Conservation (phyloP, 169 alveolate species). For the Plasmodium adleri region DNA sequence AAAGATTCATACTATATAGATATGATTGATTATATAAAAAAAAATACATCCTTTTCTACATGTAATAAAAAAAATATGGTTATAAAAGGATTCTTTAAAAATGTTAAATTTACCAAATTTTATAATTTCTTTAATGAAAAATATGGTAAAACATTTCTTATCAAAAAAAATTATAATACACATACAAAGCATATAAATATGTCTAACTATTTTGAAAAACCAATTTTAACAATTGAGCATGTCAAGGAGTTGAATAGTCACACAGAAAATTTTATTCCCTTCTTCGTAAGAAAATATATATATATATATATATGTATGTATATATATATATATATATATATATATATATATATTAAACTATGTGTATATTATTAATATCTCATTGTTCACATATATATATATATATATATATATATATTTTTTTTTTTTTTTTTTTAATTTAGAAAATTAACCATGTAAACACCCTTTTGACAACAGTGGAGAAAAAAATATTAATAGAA, state of each 20-base stretch:
- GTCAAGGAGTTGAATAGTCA: constrained; percentile 58
- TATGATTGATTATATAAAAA: constrained; percentile 44
- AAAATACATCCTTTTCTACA: constrained; percentile 42
- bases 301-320: not conserved
- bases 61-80: constrained; percentile 50
- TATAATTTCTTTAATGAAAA: constrained; percentile 47
- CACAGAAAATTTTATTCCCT: constrained; percentile 44
- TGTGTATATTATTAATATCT: no score
- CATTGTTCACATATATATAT: not conserved
- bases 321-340: constrained; percentile 1
- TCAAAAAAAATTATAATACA: constrained; percentile 19
- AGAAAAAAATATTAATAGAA: constrained; percentile 58
- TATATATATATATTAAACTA: not conserved
- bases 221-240: constrained; percentile 52
- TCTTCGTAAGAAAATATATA: constrained; percentile 43
- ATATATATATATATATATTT: constrained; percentile 4
- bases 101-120: constrained; percentile 58
- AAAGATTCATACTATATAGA: constrained; percentile 41
- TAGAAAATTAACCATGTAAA: constrained; percentile 45
- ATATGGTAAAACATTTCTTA: constrained; percentile 14
- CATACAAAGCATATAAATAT: constrained; percentile 63
- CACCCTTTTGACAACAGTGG: constrained; percentile 60
- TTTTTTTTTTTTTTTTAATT: constrained; percentile 2
- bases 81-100: constrained; percentile 65
- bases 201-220: constrained; percentile 48